Conservation (phyloP, 805 yeast genomes). For the Cyberlindnera saturnus region DNA sequence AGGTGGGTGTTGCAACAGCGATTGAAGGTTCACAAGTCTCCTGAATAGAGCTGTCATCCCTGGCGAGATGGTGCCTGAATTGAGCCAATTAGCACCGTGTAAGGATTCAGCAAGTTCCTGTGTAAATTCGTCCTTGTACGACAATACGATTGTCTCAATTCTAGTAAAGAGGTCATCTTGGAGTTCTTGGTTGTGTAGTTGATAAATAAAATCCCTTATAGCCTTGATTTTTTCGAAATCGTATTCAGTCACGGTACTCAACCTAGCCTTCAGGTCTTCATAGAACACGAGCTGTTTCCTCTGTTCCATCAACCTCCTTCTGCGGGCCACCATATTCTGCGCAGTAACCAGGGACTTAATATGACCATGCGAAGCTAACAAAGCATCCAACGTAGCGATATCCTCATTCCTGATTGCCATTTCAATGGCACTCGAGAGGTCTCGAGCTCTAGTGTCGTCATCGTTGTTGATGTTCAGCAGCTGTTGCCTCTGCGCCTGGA, state of each 20-base stretch:
- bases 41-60: conserved; percentile 3
- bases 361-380: conserved; percentile 16
- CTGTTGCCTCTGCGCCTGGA: conserved; percentile 6
- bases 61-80: conserved; percentile 2
- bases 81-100: conserved; percentile 14
- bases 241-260: conserved; percentile 8
- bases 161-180: neutral
- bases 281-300: conserved; percentile 3
- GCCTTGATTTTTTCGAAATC: conserved; percentile 8
- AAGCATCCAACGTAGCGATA: conserved; percentile 17
- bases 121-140: conserved; percentile 8
- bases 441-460: conserved; percentile 9
- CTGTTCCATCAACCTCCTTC: neutral
- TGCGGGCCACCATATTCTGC: conserved; percentile 9
- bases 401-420: conserved; percentile 13
- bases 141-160: conserved; percentile 6
- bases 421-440: conserved; percentile 10
- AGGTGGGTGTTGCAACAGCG: conserved; percentile 4
- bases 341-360: conserved; percentile 14
- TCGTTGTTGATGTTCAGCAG: conserved; percentile 1
- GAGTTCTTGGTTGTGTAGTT: neutral
- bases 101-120: conserved; percentile 7
- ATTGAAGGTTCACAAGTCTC: conserved; percentile 14
- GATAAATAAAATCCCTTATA: conserved; percentile 4
- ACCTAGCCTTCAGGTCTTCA: conserved; percentile 4